A percentile compares a stretch with the other conserved stretches of the same genome.
Evolutionary conservation across 768 basidiomycete genomes (phyloP).

Genomic region (Lactifluus subvellereus): DNA sequence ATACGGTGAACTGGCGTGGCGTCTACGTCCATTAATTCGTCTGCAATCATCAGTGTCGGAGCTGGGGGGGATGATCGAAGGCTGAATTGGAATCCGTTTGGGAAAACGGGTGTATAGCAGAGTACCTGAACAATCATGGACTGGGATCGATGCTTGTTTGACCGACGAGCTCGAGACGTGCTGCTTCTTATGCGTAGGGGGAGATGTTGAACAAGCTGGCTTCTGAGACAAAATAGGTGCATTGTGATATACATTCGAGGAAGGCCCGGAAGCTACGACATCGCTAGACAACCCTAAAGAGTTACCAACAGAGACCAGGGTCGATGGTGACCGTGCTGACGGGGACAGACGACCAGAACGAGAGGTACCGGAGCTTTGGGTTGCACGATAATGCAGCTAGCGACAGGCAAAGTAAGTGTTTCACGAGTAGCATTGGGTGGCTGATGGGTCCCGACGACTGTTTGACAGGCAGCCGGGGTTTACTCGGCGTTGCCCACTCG

Average conservation of each 20-base stretch:
- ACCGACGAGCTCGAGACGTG: background rate
- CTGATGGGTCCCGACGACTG: background rate
- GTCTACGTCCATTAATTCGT: background rate
- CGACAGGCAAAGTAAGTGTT: background rate
- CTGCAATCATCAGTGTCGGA: background rate
- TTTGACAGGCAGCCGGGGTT: background rate
- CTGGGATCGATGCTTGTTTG: too few relatives aligned
- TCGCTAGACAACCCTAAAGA: background rate
- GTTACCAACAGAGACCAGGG: background rate
- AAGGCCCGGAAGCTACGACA: background rate
- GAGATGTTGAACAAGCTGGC: background rate
- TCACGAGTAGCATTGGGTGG: background rate
- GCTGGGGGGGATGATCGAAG: background rate
- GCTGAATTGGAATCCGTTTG: background rate
- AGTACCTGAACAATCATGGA: background rate
- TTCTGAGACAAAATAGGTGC: background rate
- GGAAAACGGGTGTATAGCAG: background rate
- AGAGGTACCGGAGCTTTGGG: background rate
- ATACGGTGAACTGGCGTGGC: background rate
- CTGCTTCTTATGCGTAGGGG: background rate
- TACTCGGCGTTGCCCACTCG: background rate
- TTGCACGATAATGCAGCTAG: background rate
- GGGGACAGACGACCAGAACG: background rate
- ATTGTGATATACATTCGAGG: background rate
- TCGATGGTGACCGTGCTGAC: background rate